Evolutionary conservation across 2,329 filamentous ascomycete genomes (phyloP).

Genomic region (Leptoxyphium fumago): DNA sequence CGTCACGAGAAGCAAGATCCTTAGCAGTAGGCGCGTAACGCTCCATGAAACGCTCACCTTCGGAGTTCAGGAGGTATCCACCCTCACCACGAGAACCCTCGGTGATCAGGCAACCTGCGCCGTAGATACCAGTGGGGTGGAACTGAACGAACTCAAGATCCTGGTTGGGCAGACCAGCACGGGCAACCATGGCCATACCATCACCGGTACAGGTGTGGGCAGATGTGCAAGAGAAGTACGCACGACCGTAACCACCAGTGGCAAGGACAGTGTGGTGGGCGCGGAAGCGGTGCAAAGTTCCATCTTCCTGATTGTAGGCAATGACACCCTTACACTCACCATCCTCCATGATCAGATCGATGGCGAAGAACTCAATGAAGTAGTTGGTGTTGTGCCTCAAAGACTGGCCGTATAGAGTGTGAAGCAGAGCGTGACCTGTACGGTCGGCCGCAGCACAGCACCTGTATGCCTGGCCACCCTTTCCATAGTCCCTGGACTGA

Average conservation of each 20-base stretch:
- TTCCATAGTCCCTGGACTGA: slow-evolving; percentile 86
- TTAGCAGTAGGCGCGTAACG: slow-evolving; percentile 94
- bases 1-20: slow-evolving; percentile 91
- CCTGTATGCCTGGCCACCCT: slow-evolving; percentile 95
- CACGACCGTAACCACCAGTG: slow-evolving; percentile 92
- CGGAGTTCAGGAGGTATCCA: slow-evolving; percentile 91
- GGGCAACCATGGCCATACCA: slow-evolving; percentile 98
- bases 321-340: slow-evolving; percentile 93
- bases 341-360: slow-evolving; percentile 94
- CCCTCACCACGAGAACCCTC: slow-evolving; percentile 96
- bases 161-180: slow-evolving; percentile 94
- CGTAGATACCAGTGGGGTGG: slow-evolving; percentile 98
- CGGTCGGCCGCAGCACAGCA: slow-evolving; percentile 92
- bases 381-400: slow-evolving; percentile 97
- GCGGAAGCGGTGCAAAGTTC: slow-evolving; percentile 91
- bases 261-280: slow-evolving; percentile 94
- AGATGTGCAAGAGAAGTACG: slow-evolving; percentile 96
- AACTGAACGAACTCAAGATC: slow-evolving; percentile 99
- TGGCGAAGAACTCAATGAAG: slow-evolving; percentile 98
- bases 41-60: slow-evolving; percentile 99
- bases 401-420: slow-evolving; percentile 97
- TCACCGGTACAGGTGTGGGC: slow-evolving; percentile 98
- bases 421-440: slow-evolving; percentile 92
- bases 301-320: slow-evolving; percentile 97
- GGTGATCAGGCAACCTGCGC: slow-evolving; percentile 92